phyloP scores from a whole-genome alignment of 1,284 basidiomycete species.

The Papiliotrema terrestris region DNA sequence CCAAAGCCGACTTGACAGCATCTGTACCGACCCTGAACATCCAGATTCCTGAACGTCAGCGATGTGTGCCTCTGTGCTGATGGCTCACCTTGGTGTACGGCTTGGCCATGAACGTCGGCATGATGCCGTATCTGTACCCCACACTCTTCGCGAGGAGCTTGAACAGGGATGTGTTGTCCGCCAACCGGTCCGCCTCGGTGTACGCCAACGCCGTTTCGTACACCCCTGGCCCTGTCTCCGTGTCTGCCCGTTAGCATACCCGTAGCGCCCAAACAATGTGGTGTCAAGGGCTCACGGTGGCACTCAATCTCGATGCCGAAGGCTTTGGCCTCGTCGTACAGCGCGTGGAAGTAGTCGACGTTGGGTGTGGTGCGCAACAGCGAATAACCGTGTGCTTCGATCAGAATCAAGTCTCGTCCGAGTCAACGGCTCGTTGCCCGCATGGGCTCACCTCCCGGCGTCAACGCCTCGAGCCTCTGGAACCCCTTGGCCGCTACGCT shows the following conservation, averaged over 20 bases:
- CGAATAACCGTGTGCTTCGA: conserved; percentile 85
- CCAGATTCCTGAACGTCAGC: conserved; percentile 65
- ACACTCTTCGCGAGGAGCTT: conserved; percentile 89
- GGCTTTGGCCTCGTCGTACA: conserved; percentile 71
- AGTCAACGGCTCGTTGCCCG: too few species aligned
- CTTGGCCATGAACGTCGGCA: conserved; percentile 98
- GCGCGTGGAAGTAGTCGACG: conserved; percentile 80
- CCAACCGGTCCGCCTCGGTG: conserved; percentile 77
- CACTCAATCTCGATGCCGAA: conserved; percentile 83
- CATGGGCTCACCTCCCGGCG: conserved; percentile 87
- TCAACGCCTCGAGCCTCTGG: conserved; percentile 68
- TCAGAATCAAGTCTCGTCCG: not conserved
- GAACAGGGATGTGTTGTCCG: conserved; percentile 90
- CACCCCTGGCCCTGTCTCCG: conserved; percentile 88
- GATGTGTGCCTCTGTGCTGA: too few species aligned
- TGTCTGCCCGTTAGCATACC: conserved; percentile 57
- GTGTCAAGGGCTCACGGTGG: conserved; percentile 67
- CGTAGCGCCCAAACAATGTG: conserved; percentile 1
- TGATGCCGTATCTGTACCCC: conserved; percentile 80
- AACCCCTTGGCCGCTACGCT: conserved; percentile 75
- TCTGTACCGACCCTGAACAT: conserved; percentile 68
- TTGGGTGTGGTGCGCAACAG: conserved; percentile 83
- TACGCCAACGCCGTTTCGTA: conserved; percentile 92
- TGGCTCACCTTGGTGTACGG: conserved; percentile 80
- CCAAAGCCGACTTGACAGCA: not conserved